These are phyloP conservation scores for Cryphonectria japonica DNA, from an alignment of 2,329 filamentous ascomycete genomes.

Conservation along the genomic window DNA sequence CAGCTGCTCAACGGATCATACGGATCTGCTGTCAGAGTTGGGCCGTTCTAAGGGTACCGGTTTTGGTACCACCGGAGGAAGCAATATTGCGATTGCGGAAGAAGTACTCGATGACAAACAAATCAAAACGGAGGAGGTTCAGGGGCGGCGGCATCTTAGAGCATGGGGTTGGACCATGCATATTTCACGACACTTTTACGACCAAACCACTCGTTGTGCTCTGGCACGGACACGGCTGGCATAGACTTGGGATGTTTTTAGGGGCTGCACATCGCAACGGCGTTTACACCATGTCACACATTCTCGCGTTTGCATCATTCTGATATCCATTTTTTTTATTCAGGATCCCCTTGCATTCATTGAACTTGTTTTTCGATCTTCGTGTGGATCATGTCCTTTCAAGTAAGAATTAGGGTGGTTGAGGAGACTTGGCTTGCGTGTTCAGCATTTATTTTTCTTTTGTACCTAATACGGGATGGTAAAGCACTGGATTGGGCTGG, in stretches of 20 bases:
- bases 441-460: slow-evolving; percentile 5
- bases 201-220: slow-evolving; percentile 9
- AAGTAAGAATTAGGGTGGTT: not conserved
- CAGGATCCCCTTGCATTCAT: slow-evolving; percentile 20
- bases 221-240: slow-evolving; percentile 21
- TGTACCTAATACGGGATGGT: slow-evolving; percentile 18
- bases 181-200: slow-evolving; percentile 12
- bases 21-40: slow-evolving; percentile 63
- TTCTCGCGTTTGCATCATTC: slow-evolving; percentile 22
- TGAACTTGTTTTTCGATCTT: slow-evolving; percentile 22
- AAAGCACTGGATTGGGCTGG: slow-evolving; percentile 1
- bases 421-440: slow-evolving; percentile 2
- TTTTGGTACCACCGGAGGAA: not conserved
- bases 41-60: slow-evolving; percentile 57
- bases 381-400: slow-evolving; percentile 15
- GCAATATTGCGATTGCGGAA: not conserved
- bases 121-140: not conserved
- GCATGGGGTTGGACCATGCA: not conserved
- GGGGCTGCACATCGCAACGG: slow-evolving; percentile 27
- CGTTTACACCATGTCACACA: slow-evolving; percentile 14
- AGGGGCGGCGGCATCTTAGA: not conserved
- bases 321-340: slow-evolving; percentile 28
- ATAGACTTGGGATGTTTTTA: slow-evolving; percentile 24
- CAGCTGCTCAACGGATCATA: slow-evolving; percentile 66
- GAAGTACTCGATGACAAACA: not conserved